Percentiles rank a stretch among this genome's conserved stretches.
phyloP scores from a whole-genome alignment of 2,329 filamentous ascomycete genomes.

The Byssochlamys sp. region DNA sequence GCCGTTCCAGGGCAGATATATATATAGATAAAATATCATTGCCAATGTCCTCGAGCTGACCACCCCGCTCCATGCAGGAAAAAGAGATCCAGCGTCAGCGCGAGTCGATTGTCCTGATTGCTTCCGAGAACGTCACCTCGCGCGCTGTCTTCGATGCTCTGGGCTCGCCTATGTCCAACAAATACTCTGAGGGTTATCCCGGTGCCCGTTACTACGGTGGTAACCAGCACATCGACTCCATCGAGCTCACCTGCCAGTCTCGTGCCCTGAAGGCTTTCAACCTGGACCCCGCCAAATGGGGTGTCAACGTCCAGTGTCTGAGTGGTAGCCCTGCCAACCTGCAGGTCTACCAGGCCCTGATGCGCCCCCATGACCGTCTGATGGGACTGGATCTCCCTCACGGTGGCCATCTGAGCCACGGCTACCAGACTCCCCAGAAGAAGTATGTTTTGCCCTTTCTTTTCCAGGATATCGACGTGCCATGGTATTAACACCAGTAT shows the following conservation, averaged over 20 bases:
- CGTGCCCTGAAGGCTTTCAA: constrained; percentile 87
- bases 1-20: background rate
- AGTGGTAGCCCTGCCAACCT: constrained; percentile 91
- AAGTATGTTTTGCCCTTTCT: constrained; percentile 47
- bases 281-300: constrained; percentile 80
- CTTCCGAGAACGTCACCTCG: constrained; percentile 98
- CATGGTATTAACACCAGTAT: constrained; percentile 4
- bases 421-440: constrained; percentile 87
- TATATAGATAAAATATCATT: background rate
- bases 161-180: constrained; percentile 92
- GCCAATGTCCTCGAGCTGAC: constrained; percentile 18
- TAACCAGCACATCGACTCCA: constrained; percentile 96
- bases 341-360: constrained; percentile 91
- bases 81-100: constrained; percentile 92
- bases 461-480: background rate
- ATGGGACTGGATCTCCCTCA: constrained; percentile 97
- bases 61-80: constrained; percentile 47
- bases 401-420: constrained; percentile 89
- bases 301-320: constrained; percentile 94
- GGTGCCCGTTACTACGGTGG: constrained; percentile 98
- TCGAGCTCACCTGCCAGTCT: constrained; percentile 89
- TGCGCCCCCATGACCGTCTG: constrained; percentile 84
- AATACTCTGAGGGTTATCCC: constrained; percentile 98
- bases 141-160: constrained; percentile 96
- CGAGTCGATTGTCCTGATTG: constrained; percentile 97